Percentiles rank a stretch among this genome's conserved stretches.
phyloP scores from a whole-genome alignment of 306 rosid genomes.

The Mimosa bimucronata region DNA sequence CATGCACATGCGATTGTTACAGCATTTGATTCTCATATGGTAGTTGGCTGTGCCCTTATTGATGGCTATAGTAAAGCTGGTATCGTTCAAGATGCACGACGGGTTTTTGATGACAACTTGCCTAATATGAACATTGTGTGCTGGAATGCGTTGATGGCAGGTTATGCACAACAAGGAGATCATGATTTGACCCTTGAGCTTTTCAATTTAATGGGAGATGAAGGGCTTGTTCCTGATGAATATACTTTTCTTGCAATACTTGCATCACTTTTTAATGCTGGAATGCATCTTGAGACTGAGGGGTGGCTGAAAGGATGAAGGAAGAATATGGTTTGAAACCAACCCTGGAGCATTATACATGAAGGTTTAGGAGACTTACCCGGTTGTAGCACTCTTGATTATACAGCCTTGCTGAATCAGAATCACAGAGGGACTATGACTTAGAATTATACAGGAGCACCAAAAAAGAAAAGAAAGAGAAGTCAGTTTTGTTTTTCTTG shows the following conservation, averaged over 20 bases:
- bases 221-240: conserved; percentile 64
- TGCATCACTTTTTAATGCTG: conserved; percentile 61
- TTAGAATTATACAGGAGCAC: no score
- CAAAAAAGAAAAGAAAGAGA: no score
- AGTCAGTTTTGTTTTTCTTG: no score
- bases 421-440: no score
- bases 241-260: conserved; percentile 77
- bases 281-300: conserved; percentile 60
- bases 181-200: conserved; percentile 42
- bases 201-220: conserved; percentile 53
- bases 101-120: conserved; percentile 59
- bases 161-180: conserved; percentile 86
- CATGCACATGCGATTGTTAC: conserved; percentile 61
- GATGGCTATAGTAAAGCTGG: conserved; percentile 88
- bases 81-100: conserved; percentile 66
- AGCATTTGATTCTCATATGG: conserved; percentile 55
- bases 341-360: no score
- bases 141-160: conserved; percentile 89
- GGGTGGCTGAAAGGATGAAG: conserved; percentile 72
- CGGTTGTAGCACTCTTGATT: no score
- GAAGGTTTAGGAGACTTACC: no score
- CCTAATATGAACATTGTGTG: conserved; percentile 59
- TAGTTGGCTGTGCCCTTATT: conserved; percentile 67
- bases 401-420: no score
- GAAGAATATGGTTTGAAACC: conserved; percentile 67